Evolutionary conservation across 129 eudicot species (phyloP).

Genomic region (Tagetes patula): DNA sequence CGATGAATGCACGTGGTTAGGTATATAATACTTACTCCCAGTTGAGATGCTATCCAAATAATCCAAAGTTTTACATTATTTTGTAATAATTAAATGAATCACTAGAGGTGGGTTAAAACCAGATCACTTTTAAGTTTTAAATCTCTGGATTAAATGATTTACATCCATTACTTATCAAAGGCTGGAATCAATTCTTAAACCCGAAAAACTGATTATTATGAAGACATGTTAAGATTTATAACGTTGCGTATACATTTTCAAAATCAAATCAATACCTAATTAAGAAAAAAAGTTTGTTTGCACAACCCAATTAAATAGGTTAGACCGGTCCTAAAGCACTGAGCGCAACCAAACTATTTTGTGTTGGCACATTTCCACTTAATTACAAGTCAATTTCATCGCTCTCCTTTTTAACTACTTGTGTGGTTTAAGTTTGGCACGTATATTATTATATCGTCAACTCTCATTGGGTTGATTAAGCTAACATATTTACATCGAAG

Average conservation of each 20-base stretch:
- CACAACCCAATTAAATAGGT: not conserved
- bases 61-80: not conserved
- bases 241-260: not conserved
- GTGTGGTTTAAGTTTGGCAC: not conserved
- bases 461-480: not conserved
- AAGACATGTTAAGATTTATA: not conserved
- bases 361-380: conserved; percentile 28
- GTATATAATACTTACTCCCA: not conserved
- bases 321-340: conserved; percentile 4
- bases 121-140: too few species aligned
- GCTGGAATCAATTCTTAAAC: too few species aligned
- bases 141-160: too few species aligned
- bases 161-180: too few species aligned
- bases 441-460: not conserved
- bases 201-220: too few species aligned
- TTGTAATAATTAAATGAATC: not conserved
- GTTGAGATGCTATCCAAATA: not conserved
- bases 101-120: not conserved
- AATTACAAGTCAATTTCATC: conserved; percentile 22
- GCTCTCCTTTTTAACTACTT: not conserved
- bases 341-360: conserved; percentile 27
- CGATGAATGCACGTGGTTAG: not conserved
- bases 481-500: too few species aligned
- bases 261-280: not conserved
- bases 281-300: not conserved